These are phyloP conservation scores for Coelastrella sp. DNA, from an alignment of 139 green algal genomes.

Conservation along the genomic window DNA sequence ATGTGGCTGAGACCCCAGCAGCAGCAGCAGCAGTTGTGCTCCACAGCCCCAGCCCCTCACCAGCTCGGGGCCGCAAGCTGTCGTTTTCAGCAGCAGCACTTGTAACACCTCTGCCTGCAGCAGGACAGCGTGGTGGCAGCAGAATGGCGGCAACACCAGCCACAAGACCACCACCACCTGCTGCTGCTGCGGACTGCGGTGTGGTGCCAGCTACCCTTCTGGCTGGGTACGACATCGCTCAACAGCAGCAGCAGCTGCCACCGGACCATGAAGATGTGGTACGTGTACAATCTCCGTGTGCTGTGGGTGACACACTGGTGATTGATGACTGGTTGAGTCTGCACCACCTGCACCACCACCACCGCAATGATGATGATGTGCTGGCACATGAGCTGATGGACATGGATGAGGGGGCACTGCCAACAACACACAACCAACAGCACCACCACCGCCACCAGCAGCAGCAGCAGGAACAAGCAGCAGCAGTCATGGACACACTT, in stretches of 20 bases:
- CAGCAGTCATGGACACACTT: no score
- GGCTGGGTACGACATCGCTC: background rate
- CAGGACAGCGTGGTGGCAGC: background rate
- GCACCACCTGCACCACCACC: no score
- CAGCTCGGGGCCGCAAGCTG: background rate
- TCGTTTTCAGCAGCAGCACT: background rate
- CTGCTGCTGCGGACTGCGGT: background rate
- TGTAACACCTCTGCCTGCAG: background rate
- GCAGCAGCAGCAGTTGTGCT: background rate
- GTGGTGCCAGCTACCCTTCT: background rate
- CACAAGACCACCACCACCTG: background rate
- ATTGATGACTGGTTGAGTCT: no score
- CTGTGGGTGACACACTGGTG: no score
- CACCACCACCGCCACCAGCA: no score
- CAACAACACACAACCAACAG: no score
- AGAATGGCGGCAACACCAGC: background rate
- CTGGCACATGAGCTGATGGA: background rate
- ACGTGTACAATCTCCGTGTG: no score
- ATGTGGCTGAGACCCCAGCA: background rate
- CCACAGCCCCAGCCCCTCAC: background rate
- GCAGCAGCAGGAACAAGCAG: no score
- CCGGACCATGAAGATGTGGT: background rate
- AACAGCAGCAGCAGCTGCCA: background rate
- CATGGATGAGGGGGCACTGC: no score
- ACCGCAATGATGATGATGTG: background rate